Percentiles rank a stretch among this genome's conserved stretches.
Evolutionary conservation across 352 stramenopile species (phyloP).

Genomic region (Ochromonadaceae sp.): DNA sequence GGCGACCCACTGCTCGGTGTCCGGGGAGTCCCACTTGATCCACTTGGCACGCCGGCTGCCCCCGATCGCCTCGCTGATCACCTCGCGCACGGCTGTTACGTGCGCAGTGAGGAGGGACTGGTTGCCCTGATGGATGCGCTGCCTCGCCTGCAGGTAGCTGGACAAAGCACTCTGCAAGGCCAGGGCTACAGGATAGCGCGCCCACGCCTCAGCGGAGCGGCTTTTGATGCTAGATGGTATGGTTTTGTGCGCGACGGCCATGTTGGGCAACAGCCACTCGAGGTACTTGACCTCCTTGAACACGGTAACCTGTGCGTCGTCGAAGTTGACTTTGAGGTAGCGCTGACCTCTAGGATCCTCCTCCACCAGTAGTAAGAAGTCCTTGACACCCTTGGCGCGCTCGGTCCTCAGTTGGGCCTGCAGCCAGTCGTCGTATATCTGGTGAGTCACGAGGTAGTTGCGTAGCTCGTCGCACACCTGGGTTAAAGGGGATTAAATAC

Average conservation of each 20-base stretch:
- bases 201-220: conserved; percentile 87
- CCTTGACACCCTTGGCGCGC: not conserved
- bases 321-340: conserved; percentile 74
- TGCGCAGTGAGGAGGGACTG: conserved; percentile 42
- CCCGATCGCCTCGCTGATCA: conserved; percentile 14
- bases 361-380: conserved; percentile 9
- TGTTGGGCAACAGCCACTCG: conserved; percentile 87
- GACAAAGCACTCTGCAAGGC: conserved; percentile 87
- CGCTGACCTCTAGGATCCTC: conserved; percentile 35
- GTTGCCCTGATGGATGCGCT: conserved; percentile 37
- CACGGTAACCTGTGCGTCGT: conserved; percentile 90
- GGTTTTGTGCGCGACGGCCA: conserved; percentile 28
- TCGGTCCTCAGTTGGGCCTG: not conserved
- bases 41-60: conserved; percentile 15
- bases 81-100: conserved; percentile 39
- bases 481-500: too few species aligned
- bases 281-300: conserved; percentile 96
- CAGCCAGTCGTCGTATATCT: conserved; percentile 15
- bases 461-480: conserved; percentile 59
- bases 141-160: conserved; percentile 66
- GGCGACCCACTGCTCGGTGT: conserved; percentile 57
- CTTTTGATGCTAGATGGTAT: conserved; percentile 87
- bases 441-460: conserved; percentile 50
- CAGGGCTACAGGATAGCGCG: conserved; percentile 90
- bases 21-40: conserved; percentile 28